Conservation (phyloP, 345 rosid genomes). For the Eucalyptus regnans region DNA sequence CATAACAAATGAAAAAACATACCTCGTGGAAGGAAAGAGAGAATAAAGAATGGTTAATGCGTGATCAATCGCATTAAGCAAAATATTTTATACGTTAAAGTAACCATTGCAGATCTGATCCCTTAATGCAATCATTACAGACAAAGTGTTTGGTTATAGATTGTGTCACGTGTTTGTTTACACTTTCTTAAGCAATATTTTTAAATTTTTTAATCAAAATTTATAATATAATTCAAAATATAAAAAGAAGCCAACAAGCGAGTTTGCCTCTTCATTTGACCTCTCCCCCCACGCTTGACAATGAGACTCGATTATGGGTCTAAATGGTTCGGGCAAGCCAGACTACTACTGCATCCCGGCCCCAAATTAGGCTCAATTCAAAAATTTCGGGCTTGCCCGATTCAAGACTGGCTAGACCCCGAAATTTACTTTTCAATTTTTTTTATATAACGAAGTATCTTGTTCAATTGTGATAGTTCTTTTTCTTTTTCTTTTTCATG, state of each 20-base stretch:
- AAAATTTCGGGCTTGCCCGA: background rate
- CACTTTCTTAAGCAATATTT: background rate
- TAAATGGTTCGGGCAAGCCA: background rate
- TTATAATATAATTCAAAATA: background rate
- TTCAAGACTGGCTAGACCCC: background rate
- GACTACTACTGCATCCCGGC: background rate
- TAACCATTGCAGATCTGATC: too few relatives aligned
- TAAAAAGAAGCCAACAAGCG: background rate
- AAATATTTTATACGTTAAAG: too few relatives aligned
- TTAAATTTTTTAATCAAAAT: too few relatives aligned
- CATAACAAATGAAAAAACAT: too few relatives aligned
- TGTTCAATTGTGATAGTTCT: background rate
- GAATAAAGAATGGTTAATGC: background rate
- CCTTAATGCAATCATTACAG: background rate
- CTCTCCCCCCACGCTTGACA: background rate
- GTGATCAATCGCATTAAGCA: background rate
- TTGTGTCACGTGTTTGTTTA: background rate
- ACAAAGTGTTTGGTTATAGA: background rate
- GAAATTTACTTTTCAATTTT: too few relatives aligned
- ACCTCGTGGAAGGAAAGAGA: too few relatives aligned
- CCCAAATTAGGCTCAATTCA: background rate
- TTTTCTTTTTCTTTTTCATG: background rate
- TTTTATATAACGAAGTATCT: too few relatives aligned
- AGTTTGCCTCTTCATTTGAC: background rate
- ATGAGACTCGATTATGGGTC: background rate